A percentile compares a stretch with the other conserved stretches of the same genome.
Conservation (phyloP, 2,329 filamentous ascomycete species). For the Colletotrichum tropicale region DNA sequence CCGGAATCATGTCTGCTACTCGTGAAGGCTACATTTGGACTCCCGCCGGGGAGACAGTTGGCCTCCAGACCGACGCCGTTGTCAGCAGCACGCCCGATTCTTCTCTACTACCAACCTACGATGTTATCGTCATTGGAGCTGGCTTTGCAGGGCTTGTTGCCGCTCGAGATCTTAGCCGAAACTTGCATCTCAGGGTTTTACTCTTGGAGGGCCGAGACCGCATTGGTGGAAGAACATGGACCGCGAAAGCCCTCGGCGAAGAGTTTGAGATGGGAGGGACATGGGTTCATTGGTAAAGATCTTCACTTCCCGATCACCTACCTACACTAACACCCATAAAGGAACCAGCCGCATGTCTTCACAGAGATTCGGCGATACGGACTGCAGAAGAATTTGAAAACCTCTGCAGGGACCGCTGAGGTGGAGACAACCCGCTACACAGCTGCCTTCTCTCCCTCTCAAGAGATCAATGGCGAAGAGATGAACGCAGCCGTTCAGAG, state of each 20-base stretch:
- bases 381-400: neutral
- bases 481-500: neutral
- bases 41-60: accelerated
- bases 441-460: neutral
- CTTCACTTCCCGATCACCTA: accelerated
- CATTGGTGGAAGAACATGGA: neutral
- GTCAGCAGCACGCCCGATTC: neutral
- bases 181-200: neutral
- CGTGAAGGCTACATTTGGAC: neutral
- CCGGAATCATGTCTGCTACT: neutral
- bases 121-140: neutral
- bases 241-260: neutral
- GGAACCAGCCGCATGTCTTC: neutral
- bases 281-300: neutral
- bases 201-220: neutral
- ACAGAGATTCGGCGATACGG: neutral
- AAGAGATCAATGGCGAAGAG: neutral
- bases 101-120: neutral
- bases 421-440: neutral
- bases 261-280: neutral
- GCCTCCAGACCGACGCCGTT: neutral
- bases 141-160: neutral
- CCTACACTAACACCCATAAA: neutral
- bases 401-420: neutral
- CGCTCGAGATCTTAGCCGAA: neutral